These are phyloP conservation scores for Fusarium sp. DNA, from an alignment of 2,329 filamentous ascomycete species.

Conservation along the genomic window DNA sequence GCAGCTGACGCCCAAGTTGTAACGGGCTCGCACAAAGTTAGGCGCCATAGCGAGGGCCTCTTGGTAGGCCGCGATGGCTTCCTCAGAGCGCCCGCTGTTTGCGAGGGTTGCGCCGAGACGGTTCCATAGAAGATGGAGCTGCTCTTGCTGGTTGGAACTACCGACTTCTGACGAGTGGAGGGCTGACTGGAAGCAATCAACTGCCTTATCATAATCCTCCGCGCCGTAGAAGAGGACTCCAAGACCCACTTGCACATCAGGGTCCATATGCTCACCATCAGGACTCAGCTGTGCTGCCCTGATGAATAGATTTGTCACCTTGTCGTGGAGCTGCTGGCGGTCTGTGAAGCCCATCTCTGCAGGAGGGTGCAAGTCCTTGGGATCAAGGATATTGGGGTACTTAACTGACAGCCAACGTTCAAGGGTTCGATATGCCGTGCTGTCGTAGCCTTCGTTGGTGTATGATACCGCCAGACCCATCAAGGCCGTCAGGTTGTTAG, in stretches of 20 bases:
- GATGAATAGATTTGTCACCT: slow-evolving; percentile 92
- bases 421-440: slow-evolving; percentile 93
- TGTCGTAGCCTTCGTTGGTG: slow-evolving; percentile 98
- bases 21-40: slow-evolving; percentile 96
- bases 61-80: slow-evolving; percentile 96
- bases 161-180: slow-evolving; percentile 88
- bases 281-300: slow-evolving; percentile 91
- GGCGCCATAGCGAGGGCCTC: slow-evolving; percentile 89
- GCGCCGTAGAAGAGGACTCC: slow-evolving; percentile 98
- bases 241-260: slow-evolving; percentile 96
- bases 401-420: slow-evolving; percentile 98
- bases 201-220: slow-evolving; percentile 97
- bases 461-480: slow-evolving; percentile 98
- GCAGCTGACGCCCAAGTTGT: slow-evolving; percentile 95
- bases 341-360: slow-evolving; percentile 96
- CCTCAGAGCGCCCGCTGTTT: slow-evolving; percentile 92
- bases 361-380: slow-evolving; percentile 77
- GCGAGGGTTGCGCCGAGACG: slow-evolving; percentile 94
- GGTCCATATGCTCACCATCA: slow-evolving; percentile 95
- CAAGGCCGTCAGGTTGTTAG: slow-evolving; percentile 86
- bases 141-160: slow-evolving; percentile 83
- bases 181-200: slow-evolving; percentile 96
- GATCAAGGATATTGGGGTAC: slow-evolving; percentile 85
- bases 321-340: slow-evolving; percentile 87
- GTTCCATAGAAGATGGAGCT: slow-evolving; percentile 97